phyloP scores from a whole-genome alignment of 2,329 filamentous ascomycete species.

The Zasmidium angulare region DNA sequence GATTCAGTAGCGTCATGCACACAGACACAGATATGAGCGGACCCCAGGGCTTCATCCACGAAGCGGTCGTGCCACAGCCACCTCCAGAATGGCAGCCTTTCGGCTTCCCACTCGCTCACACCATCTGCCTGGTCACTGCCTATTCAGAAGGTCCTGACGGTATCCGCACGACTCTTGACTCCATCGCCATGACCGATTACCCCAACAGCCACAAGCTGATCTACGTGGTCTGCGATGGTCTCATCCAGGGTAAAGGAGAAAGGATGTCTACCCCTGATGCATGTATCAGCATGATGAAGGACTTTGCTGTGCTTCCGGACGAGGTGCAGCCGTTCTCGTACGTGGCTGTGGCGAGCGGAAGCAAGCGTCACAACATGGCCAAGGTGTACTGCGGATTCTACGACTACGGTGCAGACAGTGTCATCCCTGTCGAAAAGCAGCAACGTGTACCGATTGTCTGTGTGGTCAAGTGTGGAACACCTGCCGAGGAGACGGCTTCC shows the following conservation, averaged over 20 bases:
- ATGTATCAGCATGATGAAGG: slow-evolving; percentile 89
- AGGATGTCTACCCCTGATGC: slow-evolving; percentile 84
- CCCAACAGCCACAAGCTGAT: slow-evolving; percentile 99
- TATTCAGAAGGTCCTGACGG: slow-evolving; percentile 96
- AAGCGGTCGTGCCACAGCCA: slow-evolving; percentile 91
- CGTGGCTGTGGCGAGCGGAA: slow-evolving; percentile 90
- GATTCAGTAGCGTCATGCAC: slow-evolving; percentile 55
- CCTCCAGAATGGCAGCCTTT: slow-evolving; percentile 97
- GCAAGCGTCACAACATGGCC: slow-evolving; percentile 99
- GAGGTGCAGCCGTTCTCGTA: slow-evolving; percentile 92
- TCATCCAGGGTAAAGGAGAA: slow-evolving; percentile 96
- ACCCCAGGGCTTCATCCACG: slow-evolving; percentile 92
- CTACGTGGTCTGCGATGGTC: slow-evolving; percentile 91
- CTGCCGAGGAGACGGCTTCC: slow-evolving; percentile 73
- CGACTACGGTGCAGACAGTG: slow-evolving; percentile 81
- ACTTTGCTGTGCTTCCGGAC: slow-evolving; percentile 74
- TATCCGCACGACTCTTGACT: slow-evolving; percentile 90
- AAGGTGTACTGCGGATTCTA: slow-evolving; percentile 98
- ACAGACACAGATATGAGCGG: slow-evolving; percentile 69
- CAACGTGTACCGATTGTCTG: slow-evolving; percentile 98
- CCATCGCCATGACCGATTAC: slow-evolving; percentile 95
- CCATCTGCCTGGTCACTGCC: slow-evolving; percentile 90
- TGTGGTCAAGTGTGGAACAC: slow-evolving; percentile 92
- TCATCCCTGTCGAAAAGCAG: slow-evolving; percentile 80
- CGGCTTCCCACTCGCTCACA: slow-evolving; percentile 88